Evolutionary conservation across 2,329 filamentous ascomycete species (phyloP), one percentile per base, ranked within the genome.

Genomic region (Chrysosporium queenslandicum): DNA sequence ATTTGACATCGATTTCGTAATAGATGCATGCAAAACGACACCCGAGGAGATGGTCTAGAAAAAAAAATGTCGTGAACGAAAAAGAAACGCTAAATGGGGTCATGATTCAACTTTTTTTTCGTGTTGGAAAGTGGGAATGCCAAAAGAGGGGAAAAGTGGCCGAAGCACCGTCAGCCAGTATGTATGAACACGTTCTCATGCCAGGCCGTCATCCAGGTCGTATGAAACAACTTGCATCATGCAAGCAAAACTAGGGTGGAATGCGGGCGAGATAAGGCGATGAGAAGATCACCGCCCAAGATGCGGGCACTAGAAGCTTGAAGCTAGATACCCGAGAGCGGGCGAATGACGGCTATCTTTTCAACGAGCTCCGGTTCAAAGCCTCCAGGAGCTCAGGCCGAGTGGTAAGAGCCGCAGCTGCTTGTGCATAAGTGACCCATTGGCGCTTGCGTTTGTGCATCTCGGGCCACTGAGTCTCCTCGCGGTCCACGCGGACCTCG

Each of bases 391-490:
- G 76, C 75, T 97, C 92, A 1, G 91, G 91, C 53, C 92, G 80
- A 56, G 80, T 78, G 59, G 81, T 78, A 62, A 98, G 74, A 46
- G 83, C 82, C 59, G 86, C 81, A 58, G 80, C 81, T n/a, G 92
- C 92, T 68, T 94, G 81, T 47, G 77, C 72, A 67, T 87, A 96
- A 48, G 82, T 84, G 68, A 95, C 88, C 92, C 92, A 98, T 67
- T 85, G 81, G 55, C 92, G 82, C 67, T 84, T 84, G 63, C 92
- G 80, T 77, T 96, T 97, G 70, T 94, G 82, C 74, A 80, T 85
- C 74, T 98, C 92, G 1, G 92, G 92, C 92, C 92, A 98, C 54
- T 90, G 81, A 14, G 77, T 74, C 68, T 92, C 86, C 72, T 95
- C 87, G 63, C 83, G 83, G 58, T 85, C 80, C 56, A 98, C 92